Percentiles rank a stretch among this genome's conserved stretches.
These are phyloP conservation scores for Nannochloropsis salina DNA, from an alignment of 108 stramenopile species.

Conservation along the genomic window DNA sequence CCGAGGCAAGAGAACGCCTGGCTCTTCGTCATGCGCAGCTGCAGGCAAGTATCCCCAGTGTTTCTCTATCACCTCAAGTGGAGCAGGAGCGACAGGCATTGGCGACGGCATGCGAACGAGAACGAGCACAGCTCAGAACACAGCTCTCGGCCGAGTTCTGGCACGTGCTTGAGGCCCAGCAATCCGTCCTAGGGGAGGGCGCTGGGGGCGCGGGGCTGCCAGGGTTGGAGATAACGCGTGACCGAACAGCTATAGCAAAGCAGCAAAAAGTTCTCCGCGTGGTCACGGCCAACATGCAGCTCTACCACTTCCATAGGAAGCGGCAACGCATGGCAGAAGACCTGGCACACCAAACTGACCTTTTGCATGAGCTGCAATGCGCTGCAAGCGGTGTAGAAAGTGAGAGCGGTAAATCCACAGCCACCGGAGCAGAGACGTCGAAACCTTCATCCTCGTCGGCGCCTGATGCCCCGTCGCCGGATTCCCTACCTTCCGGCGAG, in stretches of 20 bases:
- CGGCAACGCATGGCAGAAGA: background rate
- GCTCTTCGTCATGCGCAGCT: background rate
- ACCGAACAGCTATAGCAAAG: background rate
- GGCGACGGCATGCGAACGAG: background rate
- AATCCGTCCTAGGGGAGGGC: background rate
- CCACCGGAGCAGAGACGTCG: too few relatives aligned
- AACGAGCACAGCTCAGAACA: background rate
- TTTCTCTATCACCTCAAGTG: background rate
- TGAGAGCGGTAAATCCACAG: too few relatives aligned
- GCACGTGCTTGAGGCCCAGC: background rate
- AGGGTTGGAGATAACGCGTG: background rate
- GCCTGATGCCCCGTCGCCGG: too few relatives aligned
- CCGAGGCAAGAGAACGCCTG: background rate
- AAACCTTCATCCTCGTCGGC: too few relatives aligned
- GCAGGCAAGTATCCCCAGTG: background rate
- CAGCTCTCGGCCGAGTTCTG: slow-evolving; percentile 3
- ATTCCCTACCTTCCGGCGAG: too few relatives aligned
- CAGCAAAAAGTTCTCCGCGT: background rate
- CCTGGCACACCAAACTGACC: background rate
- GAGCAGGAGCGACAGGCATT: background rate
- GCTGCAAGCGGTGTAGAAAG: too few relatives aligned
- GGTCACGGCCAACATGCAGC: slow-evolving; percentile 11
- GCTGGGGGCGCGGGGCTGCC: background rate
- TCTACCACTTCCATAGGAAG: slow-evolving; percentile 7
- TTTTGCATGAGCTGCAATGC: background rate